Base-by-base conservation (phyloP, 257 asterid species). In the Ehretia macrophylla region DNA sequence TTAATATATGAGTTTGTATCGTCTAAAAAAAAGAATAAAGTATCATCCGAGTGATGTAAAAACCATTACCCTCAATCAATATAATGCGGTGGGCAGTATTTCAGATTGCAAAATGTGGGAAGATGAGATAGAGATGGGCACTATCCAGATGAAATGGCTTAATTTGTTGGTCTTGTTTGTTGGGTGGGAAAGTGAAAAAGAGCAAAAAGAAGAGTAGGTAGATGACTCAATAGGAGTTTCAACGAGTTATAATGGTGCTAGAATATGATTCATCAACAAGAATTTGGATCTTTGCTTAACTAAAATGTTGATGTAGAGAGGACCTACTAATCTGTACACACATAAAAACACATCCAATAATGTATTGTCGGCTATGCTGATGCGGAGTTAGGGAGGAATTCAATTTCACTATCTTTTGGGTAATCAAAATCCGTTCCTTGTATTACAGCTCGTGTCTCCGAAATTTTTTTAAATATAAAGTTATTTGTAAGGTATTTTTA, bases 211-310 rank as follows among this genome's bases (percentile, higher is more conserved):
- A 69, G 64, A 63, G 83, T 75, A 59, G 84, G 77, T 72, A 69
- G 55, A 77, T 75, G 77, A 80, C 78, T 70, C 39, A 56, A 65
- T 58, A 64, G 52, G 67, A 62, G 75, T 64, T 66, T 71, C 64
- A 68, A 39, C 72, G 75, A 51, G 22, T 60, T 49, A 70, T 71
- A 74, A 74, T 78, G 81, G 85, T 68, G 76, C 70, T 67, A 67
- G 75, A 67, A 71, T 74, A 69, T 58, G 76, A 73, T 71, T 63
- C 79, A 72, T 66, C 70, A 56, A 64, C 65, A 75, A 72, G 73
- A 80, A 80, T 80, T 56, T 65, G 46, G 60, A 69, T 71, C 77
- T 78, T 71, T 80, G 76, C 80, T 78, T 81, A 80, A 78, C 74
- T 69, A 76, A 48, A 78, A 83, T 72, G 79, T 72, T 83, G 81